phyloP scores from a whole-genome alignment of 169 alveolate genomes.

The Plasmodium fragile region DNA sequence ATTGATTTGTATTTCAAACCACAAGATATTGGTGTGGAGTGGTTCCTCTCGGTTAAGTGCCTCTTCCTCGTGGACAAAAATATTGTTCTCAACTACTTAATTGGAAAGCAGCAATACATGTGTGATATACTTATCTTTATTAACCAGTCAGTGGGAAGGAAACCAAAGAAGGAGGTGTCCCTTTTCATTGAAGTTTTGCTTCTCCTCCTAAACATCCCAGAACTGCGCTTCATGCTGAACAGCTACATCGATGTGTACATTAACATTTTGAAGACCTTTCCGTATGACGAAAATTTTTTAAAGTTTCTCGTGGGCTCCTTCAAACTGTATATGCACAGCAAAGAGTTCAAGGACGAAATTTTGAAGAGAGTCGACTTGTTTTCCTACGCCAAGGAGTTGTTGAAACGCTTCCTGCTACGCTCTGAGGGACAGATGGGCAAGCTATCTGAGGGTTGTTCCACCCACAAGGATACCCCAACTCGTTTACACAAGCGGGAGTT shows the following conservation, averaged over 20 bases:
- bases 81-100: conserved; percentile 56
- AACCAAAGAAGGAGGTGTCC: background rate
- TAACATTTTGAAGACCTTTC: conserved; percentile 19
- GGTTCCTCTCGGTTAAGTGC: conserved; percentile 61
- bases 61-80: conserved; percentile 60
- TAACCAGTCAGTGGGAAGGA: conserved; percentile 49
- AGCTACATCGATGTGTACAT: conserved; percentile 39
- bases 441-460: background rate
- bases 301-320: conserved; percentile 39
- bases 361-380: conserved; percentile 22
- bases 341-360: conserved; percentile 35
- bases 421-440: background rate
- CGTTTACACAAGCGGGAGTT: conserved; percentile 1
- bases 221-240: conserved; percentile 55
- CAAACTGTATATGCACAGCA: conserved; percentile 62
- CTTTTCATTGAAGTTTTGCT: conserved; percentile 53
- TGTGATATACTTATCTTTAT: conserved; percentile 22
- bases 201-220: conserved; percentile 46
- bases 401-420: conserved; percentile 30
- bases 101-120: conserved; percentile 57
- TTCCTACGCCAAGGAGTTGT: conserved; percentile 52
- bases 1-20: conserved; percentile 38
- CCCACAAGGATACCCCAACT: background rate
- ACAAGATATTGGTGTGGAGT: conserved; percentile 25
- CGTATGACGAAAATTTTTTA: conserved; percentile 56